Evolutionary conservation across 176 grass and related monocot genomes (phyloP), one percentile per base, ranked within the genome.

Genomic region (Rhynchospora breviuscula): DNA sequence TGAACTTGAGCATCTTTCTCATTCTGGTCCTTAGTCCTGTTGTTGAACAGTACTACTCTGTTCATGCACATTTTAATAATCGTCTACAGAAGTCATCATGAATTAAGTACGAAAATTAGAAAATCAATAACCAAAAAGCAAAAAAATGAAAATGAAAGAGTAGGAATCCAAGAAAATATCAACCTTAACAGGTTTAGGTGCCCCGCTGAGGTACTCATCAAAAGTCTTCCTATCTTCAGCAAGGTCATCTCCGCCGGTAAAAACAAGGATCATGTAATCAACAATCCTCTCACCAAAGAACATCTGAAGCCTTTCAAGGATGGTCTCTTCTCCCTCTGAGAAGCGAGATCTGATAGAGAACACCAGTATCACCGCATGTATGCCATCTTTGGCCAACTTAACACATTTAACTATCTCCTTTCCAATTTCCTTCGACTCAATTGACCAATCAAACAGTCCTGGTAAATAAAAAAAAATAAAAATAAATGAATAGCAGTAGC

Each of bases 311-410:
- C 63, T 88, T 64, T 93, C 64, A 44, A 96, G 84, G 10, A 89
- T 86, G 2, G 69, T 76, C 10, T 86, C 82, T 82, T 96, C 93
- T 84, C 87, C 93, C 44, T 31, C 17, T 58, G 93, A 87, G 54
- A 96, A 92, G 6, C 87, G 87, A 45, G 83, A 61, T 6, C 76
- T 66, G 18, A 87, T 84, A 44, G 90, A 91, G 13, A 96, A 91
- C 18, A 96, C 93, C 85, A 96, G 86, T n/a, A 92, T 61, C 69
- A 93, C 73, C 0, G 88, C 88, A 62, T 92, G 90, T 60, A 95
- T 92, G 10, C 93, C 93, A 84, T 95, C 87, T 69, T 88, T 91
- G n/a, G 75, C 68, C 87, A 96, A 87, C 44, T 89, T 87, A 23
- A 91, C 82, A 33, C 90, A 91, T 52, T 75, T 92, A 5, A 92